These are phyloP conservation scores for Mycena vitilis DNA, from an alignment of 768 basidiomycete genomes.

Conservation along the genomic window DNA sequence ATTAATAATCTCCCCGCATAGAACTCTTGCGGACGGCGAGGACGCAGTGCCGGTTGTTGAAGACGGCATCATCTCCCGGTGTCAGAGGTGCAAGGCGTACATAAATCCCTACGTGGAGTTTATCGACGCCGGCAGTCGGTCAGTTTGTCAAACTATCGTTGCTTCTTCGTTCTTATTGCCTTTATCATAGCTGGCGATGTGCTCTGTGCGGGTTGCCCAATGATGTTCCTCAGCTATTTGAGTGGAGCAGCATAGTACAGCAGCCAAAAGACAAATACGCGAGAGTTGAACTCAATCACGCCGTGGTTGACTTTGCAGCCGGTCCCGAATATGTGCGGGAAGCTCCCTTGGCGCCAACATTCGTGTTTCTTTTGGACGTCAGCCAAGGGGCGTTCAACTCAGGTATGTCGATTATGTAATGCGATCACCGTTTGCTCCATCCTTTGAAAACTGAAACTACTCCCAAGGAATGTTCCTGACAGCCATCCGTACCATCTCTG, in stretches of 20 bases:
- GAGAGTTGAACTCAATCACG: conserved; percentile 68
- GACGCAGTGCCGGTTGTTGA: conserved; percentile 60
- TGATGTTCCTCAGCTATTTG: conserved; percentile 74
- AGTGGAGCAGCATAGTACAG: conserved; percentile 69
- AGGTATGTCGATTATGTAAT: conserved; percentile 47
- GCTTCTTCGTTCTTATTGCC: background rate
- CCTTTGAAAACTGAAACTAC: background rate
- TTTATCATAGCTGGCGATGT: conserved; percentile 65
- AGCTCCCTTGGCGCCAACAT: conserved; percentile 73
- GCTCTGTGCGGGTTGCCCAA: conserved; percentile 72
- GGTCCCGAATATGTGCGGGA: conserved; percentile 77
- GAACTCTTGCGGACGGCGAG: conserved; percentile 61
- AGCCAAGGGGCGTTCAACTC: conserved; percentile 68
- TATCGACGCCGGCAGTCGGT: conserved; percentile 72
- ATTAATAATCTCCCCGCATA: conserved; percentile 67
- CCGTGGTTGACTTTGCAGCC: conserved; percentile 73
- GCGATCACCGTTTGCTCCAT: background rate
- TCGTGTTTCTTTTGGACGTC: conserved; percentile 76
- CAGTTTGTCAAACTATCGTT: conserved; percentile 28
- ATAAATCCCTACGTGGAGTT: conserved; percentile 77
- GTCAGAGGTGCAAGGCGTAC: conserved; percentile 69
- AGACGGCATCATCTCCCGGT: conserved; percentile 71
- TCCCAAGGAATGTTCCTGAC: conserved; percentile 69
- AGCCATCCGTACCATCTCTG: conserved; percentile 73
- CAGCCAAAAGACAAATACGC: conserved; percentile 67